Evolutionary conservation across 306 rosid genomes (phyloP).

Genomic region (Corylus americana): DNA sequence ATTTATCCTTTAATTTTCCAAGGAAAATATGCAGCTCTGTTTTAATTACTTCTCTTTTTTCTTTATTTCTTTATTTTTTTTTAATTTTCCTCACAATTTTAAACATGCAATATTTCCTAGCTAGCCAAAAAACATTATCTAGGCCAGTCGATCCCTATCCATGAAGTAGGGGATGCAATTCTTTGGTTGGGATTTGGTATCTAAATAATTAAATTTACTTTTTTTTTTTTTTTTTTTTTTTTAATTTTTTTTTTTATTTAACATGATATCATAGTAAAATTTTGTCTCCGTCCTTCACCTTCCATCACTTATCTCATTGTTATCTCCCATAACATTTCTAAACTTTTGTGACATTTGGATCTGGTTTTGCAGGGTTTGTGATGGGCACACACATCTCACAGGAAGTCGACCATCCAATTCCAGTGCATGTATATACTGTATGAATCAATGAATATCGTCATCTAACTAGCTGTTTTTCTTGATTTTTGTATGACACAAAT

Average conservation of each 20-base stretch:
- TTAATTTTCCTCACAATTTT: background rate
- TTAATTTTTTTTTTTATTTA: no score
- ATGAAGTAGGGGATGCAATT: background rate
- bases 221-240: no score
- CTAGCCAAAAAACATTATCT: background rate
- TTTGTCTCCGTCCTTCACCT: no score
- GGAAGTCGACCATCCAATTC: background rate
- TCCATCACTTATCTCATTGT: no score
- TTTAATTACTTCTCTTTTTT: background rate
- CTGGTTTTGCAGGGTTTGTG: background rate
- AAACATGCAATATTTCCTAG: background rate
- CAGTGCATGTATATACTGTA: background rate
- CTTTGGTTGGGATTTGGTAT: background rate
- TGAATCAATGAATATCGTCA: background rate
- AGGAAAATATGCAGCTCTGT: constrained; percentile 1
- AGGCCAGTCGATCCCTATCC: background rate
- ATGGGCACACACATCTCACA: background rate
- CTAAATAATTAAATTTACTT: no score
- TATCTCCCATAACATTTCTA: background rate
- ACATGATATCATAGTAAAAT: no score
- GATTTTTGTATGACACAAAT: no score
- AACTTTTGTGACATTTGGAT: background rate
- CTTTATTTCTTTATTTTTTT: background rate
- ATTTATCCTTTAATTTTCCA: constrained; percentile 10
- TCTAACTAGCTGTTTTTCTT: no score